Base-by-base conservation (phyloP, 306 rosid genomes). In the Ceratonia siliqua region DNA sequence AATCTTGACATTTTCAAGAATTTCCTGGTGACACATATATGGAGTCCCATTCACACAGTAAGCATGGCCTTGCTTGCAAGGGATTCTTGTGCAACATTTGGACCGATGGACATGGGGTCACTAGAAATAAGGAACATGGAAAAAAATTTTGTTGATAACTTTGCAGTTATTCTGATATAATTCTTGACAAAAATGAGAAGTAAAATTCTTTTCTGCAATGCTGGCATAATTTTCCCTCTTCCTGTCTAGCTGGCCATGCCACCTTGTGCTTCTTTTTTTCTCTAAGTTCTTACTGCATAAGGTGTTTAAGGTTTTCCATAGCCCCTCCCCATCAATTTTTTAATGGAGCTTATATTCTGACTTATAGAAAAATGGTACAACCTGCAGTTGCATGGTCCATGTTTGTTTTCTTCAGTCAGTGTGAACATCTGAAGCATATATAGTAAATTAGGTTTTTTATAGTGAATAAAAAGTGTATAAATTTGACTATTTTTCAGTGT, bases 401-500 rank as follows among this genome's bases (percentile, higher is more conserved):
- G 25, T 21, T 24, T 82, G 42, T 43, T 61, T 24, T 74, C 50
- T 59, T 68, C 64, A 61, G 53, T 32, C 49, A 49, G 25, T 28
- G 45, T 24, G 68, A 83, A 53, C 66, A 75, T 55, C 66, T 30
- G 39, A 72, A 42, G 21, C 67, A 22, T 39, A 27, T 69, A 53
- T 70, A 32, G 20, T 28, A 65, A 72, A 17, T 42, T 52, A 17
- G 69, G 13, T 38, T 64, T 43, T 43, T 50, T 61, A 11, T n/a
- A 21, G 59, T 62, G 43, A 67, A 42, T 74, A 8, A 62, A 80
- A 55, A 59, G 46, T 10, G 10, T 53, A 11, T 28, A 53, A 43
- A 32, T 77, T 38, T 58, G 69, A 52, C 75, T 71, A 68, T 18
- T 70, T 80, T 76, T 43, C 28, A 21, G 12, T 33, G 58, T 79